A percentile compares a stretch with the other conserved stretches of the same genome.
Evolutionary conservation across 495 filamentous ascomycete genomes (phyloP).

Genomic region (Jackrogersella multiformis): DNA sequence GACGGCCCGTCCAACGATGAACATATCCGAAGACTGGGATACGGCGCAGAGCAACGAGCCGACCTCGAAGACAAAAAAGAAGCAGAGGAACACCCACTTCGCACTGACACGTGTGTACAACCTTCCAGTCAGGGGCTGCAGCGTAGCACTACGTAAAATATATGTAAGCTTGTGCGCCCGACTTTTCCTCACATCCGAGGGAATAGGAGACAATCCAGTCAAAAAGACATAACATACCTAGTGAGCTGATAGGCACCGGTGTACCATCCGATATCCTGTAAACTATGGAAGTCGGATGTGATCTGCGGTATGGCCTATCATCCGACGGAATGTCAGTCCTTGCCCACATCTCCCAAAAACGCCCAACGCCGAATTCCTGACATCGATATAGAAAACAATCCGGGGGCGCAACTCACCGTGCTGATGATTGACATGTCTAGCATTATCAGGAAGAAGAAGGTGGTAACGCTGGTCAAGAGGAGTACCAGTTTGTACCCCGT

Average conservation of each 20-base stretch:
- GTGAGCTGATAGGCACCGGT: slow-evolving; percentile 50
- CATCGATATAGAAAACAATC: not conserved
- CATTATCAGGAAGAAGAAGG: slow-evolving; percentile 60
- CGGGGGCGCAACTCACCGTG: slow-evolving; percentile 55
- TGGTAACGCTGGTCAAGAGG: slow-evolving; percentile 43
- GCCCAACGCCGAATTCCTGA: not conserved
- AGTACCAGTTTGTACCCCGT: slow-evolving; percentile 39
- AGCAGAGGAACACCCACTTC: slow-evolving; percentile 57
- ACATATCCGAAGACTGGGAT: slow-evolving; percentile 57
- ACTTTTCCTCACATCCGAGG: too few relatives aligned
- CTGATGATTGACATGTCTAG: slow-evolving; percentile 61
- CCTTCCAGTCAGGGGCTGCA: slow-evolving; percentile 62
- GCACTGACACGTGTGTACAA: slow-evolving; percentile 59
- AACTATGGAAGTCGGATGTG: slow-evolving; percentile 55
- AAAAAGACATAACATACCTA: slow-evolving; percentile 44
- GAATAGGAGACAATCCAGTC: too few relatives aligned
- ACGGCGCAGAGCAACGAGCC: slow-evolving; percentile 65
- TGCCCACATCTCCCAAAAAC: slow-evolving; percentile 12
- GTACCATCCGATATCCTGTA: slow-evolving; percentile 64
- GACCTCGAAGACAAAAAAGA: slow-evolving; percentile 59
- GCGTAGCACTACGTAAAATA: slow-evolving; percentile 43
- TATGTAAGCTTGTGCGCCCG: slow-evolving; percentile 22
- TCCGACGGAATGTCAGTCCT: slow-evolving; percentile 10
- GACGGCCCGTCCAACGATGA: slow-evolving; percentile 65
- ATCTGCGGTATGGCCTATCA: slow-evolving; percentile 50